phyloP scores from a whole-genome alignment of 2,329 filamentous ascomycete genomes.

The Sordariomycetes sp. region DNA sequence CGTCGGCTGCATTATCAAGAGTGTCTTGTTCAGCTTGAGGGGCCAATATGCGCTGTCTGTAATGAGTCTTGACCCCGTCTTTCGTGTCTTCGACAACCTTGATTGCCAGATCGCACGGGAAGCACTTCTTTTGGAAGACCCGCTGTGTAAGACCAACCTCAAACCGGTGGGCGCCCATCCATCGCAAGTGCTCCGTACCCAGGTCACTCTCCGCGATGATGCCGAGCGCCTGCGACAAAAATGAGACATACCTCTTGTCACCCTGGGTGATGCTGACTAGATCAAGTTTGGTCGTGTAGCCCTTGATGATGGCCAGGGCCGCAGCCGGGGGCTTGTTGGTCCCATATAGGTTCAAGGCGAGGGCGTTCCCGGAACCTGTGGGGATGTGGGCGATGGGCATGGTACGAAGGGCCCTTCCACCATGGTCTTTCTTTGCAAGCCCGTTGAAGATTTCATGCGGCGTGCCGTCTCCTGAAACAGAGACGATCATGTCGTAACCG shows the following conservation, averaged over 20 bases:
- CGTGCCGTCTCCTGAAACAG: constrained; percentile 86
- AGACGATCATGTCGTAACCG: constrained; percentile 74
- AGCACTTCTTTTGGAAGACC: constrained; percentile 65
- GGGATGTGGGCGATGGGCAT: constrained; percentile 82
- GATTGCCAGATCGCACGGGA: constrained; percentile 82
- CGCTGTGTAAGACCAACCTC: constrained; percentile 75
- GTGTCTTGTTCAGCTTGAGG: background rate
- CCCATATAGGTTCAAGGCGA: constrained; percentile 84
- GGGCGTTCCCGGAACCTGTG: constrained; percentile 88
- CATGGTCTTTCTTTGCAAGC: constrained; percentile 67
- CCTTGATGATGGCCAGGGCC: constrained; percentile 80
- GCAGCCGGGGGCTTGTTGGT: constrained; percentile 67
- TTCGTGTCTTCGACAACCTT: constrained; percentile 78
- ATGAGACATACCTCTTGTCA: constrained; percentile 64
- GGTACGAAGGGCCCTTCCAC: constrained; percentile 61
- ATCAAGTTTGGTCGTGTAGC: constrained; percentile 74
- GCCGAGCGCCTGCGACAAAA: constrained; percentile 83
- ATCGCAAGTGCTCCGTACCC: constrained; percentile 81
- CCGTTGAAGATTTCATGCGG: constrained; percentile 95
- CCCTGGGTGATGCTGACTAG: constrained; percentile 83
- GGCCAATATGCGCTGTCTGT: constrained; percentile 47
- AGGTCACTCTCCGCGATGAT: constrained; percentile 87
- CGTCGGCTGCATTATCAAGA: no score
- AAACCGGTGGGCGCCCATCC: constrained; percentile 85
- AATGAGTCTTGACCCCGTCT: constrained; percentile 62